Evolutionary conservation across 1,284 basidiomycete species (phyloP), one percentile per base, ranked within the genome.

Genomic region (Anthracocystis setariae): DNA sequence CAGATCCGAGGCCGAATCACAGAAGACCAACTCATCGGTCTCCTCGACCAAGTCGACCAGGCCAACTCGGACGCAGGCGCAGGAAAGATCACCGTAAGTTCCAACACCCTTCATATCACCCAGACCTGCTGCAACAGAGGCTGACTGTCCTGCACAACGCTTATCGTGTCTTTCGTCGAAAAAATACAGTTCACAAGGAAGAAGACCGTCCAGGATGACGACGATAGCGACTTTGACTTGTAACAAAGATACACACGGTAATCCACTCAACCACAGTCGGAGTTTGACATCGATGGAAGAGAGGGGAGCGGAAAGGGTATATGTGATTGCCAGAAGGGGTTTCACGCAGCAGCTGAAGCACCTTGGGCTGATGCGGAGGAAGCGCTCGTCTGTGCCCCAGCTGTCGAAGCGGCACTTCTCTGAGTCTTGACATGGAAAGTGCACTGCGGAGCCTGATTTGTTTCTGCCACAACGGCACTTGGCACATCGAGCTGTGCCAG

Each of bases 1-100:
- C 94, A 97, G 83, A 85, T 98, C 46, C 87, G 91, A 54, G 91
- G 91, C 12, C 87, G 90, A 54, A 90, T 98, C 42, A 90, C 88
- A 24, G 95, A 98, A 82, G 87, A 88, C 45, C 93, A 95, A 81
- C 86, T 98, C 60, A 95, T 98, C 78, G 90, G 90, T 35, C 85
- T 98, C 18, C 86, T 98, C 54, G 92, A 98, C 81, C 94, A 98
- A 88, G 94, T 94, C 2, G 83, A 84, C 32, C 76, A 79, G 42
- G 76, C 78, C n/a, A 50, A 50, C 15, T 46, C 57, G 1, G 56
- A 63, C 9, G 57, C 58, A 15, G 56, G 54, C 23, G 58, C 69
- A 0, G 69, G 69, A 9, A 81, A 81, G 63, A 81, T 81, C 52
- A 81, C 79, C 7, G 80, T 81, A 59, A 66, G 80, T 76, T 5